Evolutionary conservation across 352 stramenopile genomes (phyloP).

Genomic region (Globisporangium radiosum): DNA sequence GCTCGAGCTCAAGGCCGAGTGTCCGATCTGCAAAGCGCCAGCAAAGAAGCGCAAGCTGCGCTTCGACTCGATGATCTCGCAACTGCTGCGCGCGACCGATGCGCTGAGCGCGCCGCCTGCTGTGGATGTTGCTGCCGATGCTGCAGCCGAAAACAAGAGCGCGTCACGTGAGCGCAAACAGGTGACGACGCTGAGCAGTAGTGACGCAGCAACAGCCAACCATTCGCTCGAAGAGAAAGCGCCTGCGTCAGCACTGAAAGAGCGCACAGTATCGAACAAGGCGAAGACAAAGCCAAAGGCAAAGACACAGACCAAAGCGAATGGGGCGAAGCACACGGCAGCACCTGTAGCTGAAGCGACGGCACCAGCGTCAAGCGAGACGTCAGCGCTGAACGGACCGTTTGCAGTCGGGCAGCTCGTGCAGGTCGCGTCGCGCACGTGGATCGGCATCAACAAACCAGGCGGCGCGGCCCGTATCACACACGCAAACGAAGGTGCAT

Average conservation of each 20-base stretch:
- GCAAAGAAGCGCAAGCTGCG: conserved; percentile 74
- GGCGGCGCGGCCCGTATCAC: conserved; percentile 83
- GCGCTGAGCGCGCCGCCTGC: conserved; percentile 25
- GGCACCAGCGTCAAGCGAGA: conserved; percentile 4
- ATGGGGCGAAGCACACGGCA: conserved; percentile 7
- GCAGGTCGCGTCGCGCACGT: conserved; percentile 81
- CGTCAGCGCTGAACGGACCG: conserved; percentile 18
- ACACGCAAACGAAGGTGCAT: conserved; percentile 37
- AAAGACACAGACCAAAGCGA: not conserved
- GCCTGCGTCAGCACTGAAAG: not conserved
- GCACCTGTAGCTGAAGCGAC: conserved; percentile 1
- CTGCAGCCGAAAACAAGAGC: not conserved
- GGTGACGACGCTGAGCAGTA: no score
- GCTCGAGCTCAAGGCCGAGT: conserved; percentile 69
- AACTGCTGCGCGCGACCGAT: conserved; percentile 53
- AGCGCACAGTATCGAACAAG: not conserved
- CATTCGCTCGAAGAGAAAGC: not conserved
- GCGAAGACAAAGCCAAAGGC: not conserved
- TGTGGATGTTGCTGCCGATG: not conserved
- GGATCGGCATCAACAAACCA: conserved; percentile 89
- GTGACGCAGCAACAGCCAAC: not conserved
- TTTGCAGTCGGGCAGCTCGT: conserved; percentile 76
- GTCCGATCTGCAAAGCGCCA: conserved; percentile 79
- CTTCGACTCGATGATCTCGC: conserved; percentile 70
- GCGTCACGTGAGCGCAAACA: not conserved